Evolutionary conservation across 805 yeast genomes (phyloP), one percentile per base, ranked within the genome.

Genomic region (Tetrapisispora namnaoensis): DNA sequence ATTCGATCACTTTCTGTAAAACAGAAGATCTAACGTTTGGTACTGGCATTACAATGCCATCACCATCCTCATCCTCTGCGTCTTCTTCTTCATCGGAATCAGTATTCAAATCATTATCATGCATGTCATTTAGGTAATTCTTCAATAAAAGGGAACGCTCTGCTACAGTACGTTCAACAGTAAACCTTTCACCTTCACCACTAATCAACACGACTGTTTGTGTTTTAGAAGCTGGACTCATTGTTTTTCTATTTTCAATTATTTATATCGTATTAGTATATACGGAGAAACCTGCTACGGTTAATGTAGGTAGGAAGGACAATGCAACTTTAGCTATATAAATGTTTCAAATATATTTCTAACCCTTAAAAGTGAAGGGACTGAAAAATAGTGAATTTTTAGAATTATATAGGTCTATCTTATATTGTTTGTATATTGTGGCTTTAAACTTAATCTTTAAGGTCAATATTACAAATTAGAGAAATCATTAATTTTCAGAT

Each of bases 1-100:
- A 91, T 64, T 91, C 96, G 47, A 91, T 73, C n/a, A 91, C 91
- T 63, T 89, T 88, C 65, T 84, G 80, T 69, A 91, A 74, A 20
- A 91, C 95, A 17, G 84, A 81, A 10, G 95, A 84, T 55, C 91
- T 75, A 36, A 89, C 96, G 61, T 87, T 89, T 37, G 95, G 96
- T 13, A 89, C 80, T 36, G 97, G 97, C 59, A 91, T 84, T 52
- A 80, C 86, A 54, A 82, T 80, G 38, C 81, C 83, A 52, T 80
- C 87, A 13, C 75, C 78, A 42, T 75, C 80, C 6, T 70, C 73
- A n/a, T 69, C 74, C 17, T 51, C 56, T 6, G 42, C 34, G 9
- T 56, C 58, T 17, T 52, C 55, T 11, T 55, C 82, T 51, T 77
- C 77, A 38, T 79, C 81, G 32, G 53, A 53, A 48, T 79, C 85